phyloP scores from a whole-genome alignment of 495 filamentous ascomycete species.

The Physcia stellaris region DNA sequence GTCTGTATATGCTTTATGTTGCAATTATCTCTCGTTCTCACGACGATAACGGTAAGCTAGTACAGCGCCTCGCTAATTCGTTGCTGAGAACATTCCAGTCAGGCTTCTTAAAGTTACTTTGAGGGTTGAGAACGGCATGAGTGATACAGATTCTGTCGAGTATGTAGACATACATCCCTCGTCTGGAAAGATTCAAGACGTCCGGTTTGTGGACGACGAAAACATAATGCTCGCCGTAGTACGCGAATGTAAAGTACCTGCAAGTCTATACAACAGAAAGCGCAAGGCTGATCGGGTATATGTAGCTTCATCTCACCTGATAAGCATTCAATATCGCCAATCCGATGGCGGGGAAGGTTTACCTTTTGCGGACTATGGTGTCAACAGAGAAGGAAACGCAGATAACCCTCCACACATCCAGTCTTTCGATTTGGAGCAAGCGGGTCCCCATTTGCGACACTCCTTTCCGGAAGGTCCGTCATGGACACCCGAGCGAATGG shows the following conservation, averaged over 20 bases:
- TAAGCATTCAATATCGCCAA: constrained; percentile 5
- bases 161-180: constrained; percentile 28
- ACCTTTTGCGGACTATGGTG: neutral
- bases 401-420: constrained; percentile 2
- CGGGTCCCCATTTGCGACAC: constrained; percentile 7
- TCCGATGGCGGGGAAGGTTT: neutral
- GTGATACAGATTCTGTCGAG: constrained; percentile 31
- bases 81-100: too few species aligned
- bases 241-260: constrained; percentile 29
- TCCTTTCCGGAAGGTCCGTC: constrained; percentile 5
- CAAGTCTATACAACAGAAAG: too few species aligned
- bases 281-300: neutral
- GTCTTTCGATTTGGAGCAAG: neutral
- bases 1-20: constrained; percentile 16
- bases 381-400: neutral
- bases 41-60: too few species aligned
- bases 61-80: too few species aligned
- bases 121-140: constrained; percentile 39
- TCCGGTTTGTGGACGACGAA: constrained; percentile 42
- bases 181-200: constrained; percentile 32
- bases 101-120: constrained; percentile 36
- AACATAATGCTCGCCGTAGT: constrained; percentile 37
- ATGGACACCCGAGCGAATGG: constrained; percentile 30
- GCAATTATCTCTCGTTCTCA: too few species aligned
- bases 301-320: neutral